Evolutionary conservation across 306 rosid genomes (phyloP).

Genomic region (Dalbergia oliveri): DNA sequence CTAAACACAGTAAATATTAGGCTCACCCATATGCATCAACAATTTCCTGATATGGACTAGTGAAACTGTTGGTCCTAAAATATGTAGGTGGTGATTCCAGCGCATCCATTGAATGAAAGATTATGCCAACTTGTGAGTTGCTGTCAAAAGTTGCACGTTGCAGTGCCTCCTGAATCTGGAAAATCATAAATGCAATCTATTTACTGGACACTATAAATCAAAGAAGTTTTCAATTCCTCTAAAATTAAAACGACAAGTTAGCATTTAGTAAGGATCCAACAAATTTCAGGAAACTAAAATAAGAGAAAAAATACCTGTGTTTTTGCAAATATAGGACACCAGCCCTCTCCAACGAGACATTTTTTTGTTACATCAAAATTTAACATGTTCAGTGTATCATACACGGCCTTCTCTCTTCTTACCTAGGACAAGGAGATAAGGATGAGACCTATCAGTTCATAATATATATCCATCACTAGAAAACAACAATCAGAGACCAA

Average conservation of each 20-base stretch:
- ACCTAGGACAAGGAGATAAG: constrained; percentile 63
- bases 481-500: background rate
- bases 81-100: constrained; percentile 88
- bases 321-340: constrained; percentile 90
- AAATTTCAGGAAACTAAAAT: constrained; percentile 8
- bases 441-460: constrained; percentile 44
- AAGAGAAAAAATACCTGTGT: constrained; percentile 56
- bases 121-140: constrained; percentile 87
- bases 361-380: constrained; percentile 92
- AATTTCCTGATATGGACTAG: constrained; percentile 86
- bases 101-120: constrained; percentile 83
- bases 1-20: constrained; percentile 36
- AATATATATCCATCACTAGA: constrained; percentile 33
- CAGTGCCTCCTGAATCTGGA: constrained; percentile 85
- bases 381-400: constrained; percentile 84
- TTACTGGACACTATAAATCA: constrained; percentile 25
- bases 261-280: background rate
- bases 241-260: background rate
- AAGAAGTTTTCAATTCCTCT: background rate
- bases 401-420: constrained; percentile 89
- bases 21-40: constrained; percentile 97
- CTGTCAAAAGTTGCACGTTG: constrained; percentile 93
- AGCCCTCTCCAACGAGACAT: constrained; percentile 93
- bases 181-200: constrained; percentile 31
- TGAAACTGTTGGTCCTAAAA: constrained; percentile 80